These are phyloP conservation scores for Lactarius deliciosus DNA, from an alignment of 768 basidiomycete species.

Conservation along the genomic window DNA sequence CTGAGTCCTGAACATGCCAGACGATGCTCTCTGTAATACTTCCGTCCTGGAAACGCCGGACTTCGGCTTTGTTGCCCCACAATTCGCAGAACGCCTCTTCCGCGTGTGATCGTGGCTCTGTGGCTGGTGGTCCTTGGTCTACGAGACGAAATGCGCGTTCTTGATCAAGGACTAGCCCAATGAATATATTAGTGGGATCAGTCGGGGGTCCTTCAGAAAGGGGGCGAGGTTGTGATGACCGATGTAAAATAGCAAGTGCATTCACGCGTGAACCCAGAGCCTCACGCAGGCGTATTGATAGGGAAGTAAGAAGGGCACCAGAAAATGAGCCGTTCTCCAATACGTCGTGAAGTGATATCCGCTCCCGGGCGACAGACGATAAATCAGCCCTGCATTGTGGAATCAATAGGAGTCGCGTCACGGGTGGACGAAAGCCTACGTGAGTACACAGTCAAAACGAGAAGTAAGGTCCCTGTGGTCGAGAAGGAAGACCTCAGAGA, in stretches of 20 bases:
- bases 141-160: conserved; percentile 79
- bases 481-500: conserved; percentile 68
- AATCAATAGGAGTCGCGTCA: conserved; percentile 5
- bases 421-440: conserved; percentile 41
- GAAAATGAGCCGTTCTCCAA: conserved; percentile 62
- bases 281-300: conserved; percentile 51
- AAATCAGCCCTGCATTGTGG: conserved; percentile 52
- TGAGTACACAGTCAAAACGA: conserved; percentile 72
- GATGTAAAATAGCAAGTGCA: conserved; percentile 60
- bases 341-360: conserved; percentile 44
- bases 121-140: conserved; percentile 86
- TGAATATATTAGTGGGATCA: conserved; percentile 49
- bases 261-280: conserved; percentile 76
- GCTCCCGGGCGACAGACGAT: conserved; percentile 46
- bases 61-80: conserved; percentile 91
- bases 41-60: conserved; percentile 95
- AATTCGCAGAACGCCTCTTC: conserved; percentile 70
- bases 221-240: conserved; percentile 45
- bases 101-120: conserved; percentile 51
- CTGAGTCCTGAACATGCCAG: conserved; percentile 82
- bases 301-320: conserved; percentile 52
- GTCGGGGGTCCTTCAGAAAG: conserved; percentile 57
- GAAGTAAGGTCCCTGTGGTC: conserved; percentile 63
- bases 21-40: conserved; percentile 92
- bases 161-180: conserved; percentile 77